These are phyloP conservation scores for Termitomyces sp. DNA, from an alignment of 768 basidiomycete genomes.

Conservation along the genomic window DNA sequence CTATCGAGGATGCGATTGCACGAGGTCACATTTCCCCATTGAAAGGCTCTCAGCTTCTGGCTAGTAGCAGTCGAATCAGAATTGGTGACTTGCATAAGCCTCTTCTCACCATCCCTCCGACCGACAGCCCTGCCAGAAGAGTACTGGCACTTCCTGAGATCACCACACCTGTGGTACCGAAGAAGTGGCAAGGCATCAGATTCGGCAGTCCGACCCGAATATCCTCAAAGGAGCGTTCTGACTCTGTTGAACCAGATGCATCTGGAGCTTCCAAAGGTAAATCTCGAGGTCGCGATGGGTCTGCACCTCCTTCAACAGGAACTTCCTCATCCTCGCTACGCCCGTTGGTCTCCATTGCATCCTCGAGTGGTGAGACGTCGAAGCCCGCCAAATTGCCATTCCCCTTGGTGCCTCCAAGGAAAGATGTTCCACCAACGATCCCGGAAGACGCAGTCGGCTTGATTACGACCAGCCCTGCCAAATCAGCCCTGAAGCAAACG, in stretches of 20 bases:
- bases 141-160: constrained; percentile 24
- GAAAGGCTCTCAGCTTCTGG: constrained; percentile 33
- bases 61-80: constrained; percentile 12
- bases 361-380: neutral
- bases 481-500: constrained; percentile 44
- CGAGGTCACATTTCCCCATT: constrained; percentile 45
- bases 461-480: constrained; percentile 15
- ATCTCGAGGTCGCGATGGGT: constrained; percentile 2
- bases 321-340: neutral
- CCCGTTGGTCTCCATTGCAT: neutral
- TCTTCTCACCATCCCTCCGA: constrained; percentile 22
- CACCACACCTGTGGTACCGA: constrained; percentile 26
- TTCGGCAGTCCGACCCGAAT: constrained; percentile 23
- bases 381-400: constrained; percentile 25
- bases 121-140: constrained; percentile 38
- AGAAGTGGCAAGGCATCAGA: constrained; percentile 19
- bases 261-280: constrained; percentile 11
- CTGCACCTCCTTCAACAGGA: constrained; percentile 7
- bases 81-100: constrained; percentile 14
- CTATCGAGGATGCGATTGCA: constrained; percentile 44
- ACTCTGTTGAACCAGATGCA: constrained; percentile 21
- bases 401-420: constrained; percentile 21
- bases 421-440: constrained; percentile 18
- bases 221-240: constrained; percentile 20
- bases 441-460: constrained; percentile 16